Percentiles rank a stretch among this genome's conserved stretches.
Evolutionary conservation across 495 filamentous ascomycete genomes (phyloP).

Genomic region (Daldinia loculata): DNA sequence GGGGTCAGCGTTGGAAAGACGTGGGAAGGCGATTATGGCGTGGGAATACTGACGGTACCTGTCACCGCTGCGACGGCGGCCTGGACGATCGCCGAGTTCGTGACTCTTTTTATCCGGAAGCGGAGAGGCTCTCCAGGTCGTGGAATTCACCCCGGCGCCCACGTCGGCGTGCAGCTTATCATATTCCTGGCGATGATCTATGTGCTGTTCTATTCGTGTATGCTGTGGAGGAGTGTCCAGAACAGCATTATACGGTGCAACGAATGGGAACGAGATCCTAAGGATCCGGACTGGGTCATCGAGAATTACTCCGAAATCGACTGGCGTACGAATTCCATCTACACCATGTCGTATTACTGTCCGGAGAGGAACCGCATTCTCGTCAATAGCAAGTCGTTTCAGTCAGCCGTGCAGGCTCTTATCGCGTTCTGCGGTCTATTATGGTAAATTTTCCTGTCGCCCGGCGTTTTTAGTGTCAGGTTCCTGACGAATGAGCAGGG

Average conservation of each 20-base stretch:
- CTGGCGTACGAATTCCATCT: background rate
- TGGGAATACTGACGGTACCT: conserved; percentile 14
- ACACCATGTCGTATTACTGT: conserved; percentile 7
- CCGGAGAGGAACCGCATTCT: conserved; percentile 5
- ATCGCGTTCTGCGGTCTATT: conserved; percentile 31
- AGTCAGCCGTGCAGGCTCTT: conserved; percentile 18
- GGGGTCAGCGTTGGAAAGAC: conserved; percentile 34
- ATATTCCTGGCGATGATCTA: conserved; percentile 39
- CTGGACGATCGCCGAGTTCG: conserved; percentile 47
- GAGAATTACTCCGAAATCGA: conserved; percentile 1
- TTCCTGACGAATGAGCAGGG: conserved; percentile 34
- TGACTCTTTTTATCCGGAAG: conserved; percentile 30
- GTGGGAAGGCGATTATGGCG: background rate
- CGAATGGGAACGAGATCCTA: conserved; percentile 23
- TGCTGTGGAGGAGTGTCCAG: conserved; percentile 19
- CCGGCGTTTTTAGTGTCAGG: background rate
- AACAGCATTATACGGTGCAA: conserved; percentile 18
- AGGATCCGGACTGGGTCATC: conserved; percentile 15
- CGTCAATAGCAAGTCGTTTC: conserved; percentile 24
- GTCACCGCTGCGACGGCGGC: conserved; percentile 43
- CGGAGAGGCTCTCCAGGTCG: conserved; percentile 18
- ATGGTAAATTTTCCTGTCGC: conserved; percentile 20
- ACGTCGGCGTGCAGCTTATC: conserved; percentile 51
- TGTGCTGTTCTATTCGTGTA: conserved; percentile 27
- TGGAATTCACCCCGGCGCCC: conserved; percentile 51